Percentiles rank a stretch among this genome's conserved stretches.
Evolutionary conservation across 2,329 filamentous ascomycete species (phyloP).

Genomic region (Neopestalotiopsis sp.): DNA sequence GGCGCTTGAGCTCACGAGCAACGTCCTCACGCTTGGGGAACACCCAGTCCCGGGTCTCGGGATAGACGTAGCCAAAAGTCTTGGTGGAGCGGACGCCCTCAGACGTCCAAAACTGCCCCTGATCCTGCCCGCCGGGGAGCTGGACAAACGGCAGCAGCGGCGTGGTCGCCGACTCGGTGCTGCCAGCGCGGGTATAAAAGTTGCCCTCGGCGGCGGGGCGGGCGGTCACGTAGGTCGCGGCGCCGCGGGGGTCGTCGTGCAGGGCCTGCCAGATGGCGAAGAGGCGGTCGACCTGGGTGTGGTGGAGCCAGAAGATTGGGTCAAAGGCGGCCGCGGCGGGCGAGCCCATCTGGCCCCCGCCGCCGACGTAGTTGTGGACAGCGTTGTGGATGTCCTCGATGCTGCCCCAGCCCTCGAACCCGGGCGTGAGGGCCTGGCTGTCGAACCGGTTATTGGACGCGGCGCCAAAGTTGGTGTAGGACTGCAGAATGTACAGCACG

Average conservation of each 20-base stretch:
- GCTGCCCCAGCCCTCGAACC: conserved; percentile 5
- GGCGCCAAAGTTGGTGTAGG: conserved; percentile 7
- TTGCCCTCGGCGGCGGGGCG: neutral
- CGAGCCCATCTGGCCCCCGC: conserved; percentile 3
- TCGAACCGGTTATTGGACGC: neutral
- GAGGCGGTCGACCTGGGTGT: conserved; percentile 15
- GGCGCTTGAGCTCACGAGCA: neutral
- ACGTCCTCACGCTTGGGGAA: conserved; percentile 13
- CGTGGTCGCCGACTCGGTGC: conserved; percentile 21
- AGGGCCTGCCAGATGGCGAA: conserved; percentile 13
- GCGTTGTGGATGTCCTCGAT: conserved; percentile 13
- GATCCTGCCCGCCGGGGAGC: conserved; percentile 21
- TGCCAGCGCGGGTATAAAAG: neutral
- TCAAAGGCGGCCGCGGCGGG: conserved; percentile 8
- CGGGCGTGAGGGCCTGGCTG: neutral
- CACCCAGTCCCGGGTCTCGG: conserved; percentile 32
- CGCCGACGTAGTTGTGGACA: conserved; percentile 6
- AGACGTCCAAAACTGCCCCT: conserved; percentile 34
- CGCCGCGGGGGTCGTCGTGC: neutral
- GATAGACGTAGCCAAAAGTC: conserved; percentile 35
- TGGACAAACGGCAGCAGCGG: conserved; percentile 32
- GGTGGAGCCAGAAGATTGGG: conserved; percentile 18
- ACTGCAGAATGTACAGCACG: conserved; percentile 10
- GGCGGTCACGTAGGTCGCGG: neutral
- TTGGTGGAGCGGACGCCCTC: conserved; percentile 30